These are phyloP conservation scores for Rhodamnia argentea DNA, from an alignment of 345 rosid species.

Conservation along the genomic window DNA sequence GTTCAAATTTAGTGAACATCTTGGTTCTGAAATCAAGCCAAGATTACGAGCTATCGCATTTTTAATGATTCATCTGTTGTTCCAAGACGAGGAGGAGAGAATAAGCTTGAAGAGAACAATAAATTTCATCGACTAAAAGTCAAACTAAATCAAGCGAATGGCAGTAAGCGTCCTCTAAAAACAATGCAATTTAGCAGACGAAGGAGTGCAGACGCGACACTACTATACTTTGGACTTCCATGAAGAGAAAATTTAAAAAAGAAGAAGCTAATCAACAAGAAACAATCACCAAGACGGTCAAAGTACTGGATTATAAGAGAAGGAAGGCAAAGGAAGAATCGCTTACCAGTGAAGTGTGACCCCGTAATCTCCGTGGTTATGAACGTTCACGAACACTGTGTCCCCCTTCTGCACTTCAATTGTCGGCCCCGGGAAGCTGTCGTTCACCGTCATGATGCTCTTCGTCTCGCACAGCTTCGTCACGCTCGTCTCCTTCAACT, in stretches of 20 bases:
- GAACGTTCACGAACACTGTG: constrained; percentile 11
- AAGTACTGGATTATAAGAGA: too few relatives aligned
- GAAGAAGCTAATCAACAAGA: too few relatives aligned
- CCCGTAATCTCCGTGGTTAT: constrained; percentile 11
- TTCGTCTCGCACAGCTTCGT: constrained; percentile 16
- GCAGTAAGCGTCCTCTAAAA: neutral
- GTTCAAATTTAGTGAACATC: too few relatives aligned
- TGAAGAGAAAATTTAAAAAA: too few relatives aligned
- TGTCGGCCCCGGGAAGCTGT: constrained; percentile 11
- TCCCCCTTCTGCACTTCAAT: constrained; percentile 8
- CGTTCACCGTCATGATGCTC: constrained; percentile 13
- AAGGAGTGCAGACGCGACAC: too few relatives aligned
- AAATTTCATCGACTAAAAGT: neutral
- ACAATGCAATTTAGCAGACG: too few relatives aligned
- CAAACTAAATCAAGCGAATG: neutral
- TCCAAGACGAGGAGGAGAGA: neutral
- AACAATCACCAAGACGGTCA: too few relatives aligned
- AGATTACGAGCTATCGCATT: too few relatives aligned
- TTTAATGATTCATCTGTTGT: neutral
- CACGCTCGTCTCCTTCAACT: constrained; percentile 7
- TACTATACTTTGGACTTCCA: too few relatives aligned
- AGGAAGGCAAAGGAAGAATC: too few relatives aligned
- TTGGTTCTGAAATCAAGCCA: too few relatives aligned
- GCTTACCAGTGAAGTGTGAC: constrained; percentile 22
- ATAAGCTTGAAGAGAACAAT: neutral